Conservation (phyloP, 805 yeast genomes). For the Candida awuae region DNA sequence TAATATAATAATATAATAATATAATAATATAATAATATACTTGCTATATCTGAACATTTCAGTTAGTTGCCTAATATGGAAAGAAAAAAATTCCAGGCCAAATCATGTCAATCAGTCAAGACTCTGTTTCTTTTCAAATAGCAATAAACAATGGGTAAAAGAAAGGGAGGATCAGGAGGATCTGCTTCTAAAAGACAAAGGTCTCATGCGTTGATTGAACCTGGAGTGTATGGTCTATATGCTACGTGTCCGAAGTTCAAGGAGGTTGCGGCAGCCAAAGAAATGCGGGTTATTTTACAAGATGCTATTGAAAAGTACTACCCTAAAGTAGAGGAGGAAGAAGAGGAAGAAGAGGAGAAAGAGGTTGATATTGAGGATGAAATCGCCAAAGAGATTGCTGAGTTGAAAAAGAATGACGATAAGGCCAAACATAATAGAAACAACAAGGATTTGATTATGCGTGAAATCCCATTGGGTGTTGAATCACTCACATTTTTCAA, state of each 20-base stretch:
- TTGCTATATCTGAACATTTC: too few relatives aligned
- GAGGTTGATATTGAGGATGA: slow-evolving; percentile 67
- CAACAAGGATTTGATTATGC: slow-evolving; percentile 39
- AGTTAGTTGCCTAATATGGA: too few relatives aligned
- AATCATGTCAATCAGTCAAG: neutral
- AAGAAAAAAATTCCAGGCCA: too few relatives aligned
- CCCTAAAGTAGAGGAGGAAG: slow-evolving; percentile 27
- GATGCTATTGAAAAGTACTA: slow-evolving; percentile 45
- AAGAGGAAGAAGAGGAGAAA: slow-evolving; percentile 22
- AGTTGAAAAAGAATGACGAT: slow-evolving; percentile 32
- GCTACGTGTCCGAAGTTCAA: slow-evolving; percentile 81
- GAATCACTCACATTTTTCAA: slow-evolving; percentile 85
- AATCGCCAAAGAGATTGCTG: slow-evolving; percentile 62
- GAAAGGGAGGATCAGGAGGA: slow-evolving; percentile 13
- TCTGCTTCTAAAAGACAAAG: slow-evolving; percentile 34
- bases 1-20: too few relatives aligned
- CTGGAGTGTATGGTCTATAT: slow-evolving; percentile 79
- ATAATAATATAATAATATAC: too few relatives aligned
- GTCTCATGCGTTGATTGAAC: slow-evolving; percentile 51
- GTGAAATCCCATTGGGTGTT: slow-evolving; percentile 59
- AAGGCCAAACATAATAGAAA: slow-evolving; percentile 29
- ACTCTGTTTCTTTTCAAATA: neutral
- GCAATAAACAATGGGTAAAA: slow-evolving; percentile 21
- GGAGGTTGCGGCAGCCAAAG: slow-evolving; percentile 72
- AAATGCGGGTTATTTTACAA: slow-evolving; percentile 49